Evolutionary conservation across 768 basidiomycete genomes (phyloP).

Genomic region (Neoboletus subvelutipes): DNA sequence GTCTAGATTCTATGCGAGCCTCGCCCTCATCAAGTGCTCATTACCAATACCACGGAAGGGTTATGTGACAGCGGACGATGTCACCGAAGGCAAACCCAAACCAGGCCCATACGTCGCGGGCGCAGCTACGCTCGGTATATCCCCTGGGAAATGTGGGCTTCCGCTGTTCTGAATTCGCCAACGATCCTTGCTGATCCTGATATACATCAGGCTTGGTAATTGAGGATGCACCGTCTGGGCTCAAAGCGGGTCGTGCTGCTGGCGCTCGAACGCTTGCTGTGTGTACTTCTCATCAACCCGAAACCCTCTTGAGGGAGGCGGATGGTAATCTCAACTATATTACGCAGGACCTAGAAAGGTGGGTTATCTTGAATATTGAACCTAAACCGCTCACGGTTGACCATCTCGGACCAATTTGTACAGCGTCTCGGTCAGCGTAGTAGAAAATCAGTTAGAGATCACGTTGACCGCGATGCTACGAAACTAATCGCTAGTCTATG

Average conservation of each 20-base stretch:
- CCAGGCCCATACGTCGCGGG: slow-evolving; percentile 87
- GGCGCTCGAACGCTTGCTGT: slow-evolving; percentile 79
- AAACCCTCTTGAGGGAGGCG: slow-evolving; percentile 45
- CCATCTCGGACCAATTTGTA: not conserved
- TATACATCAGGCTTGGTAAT: slow-evolving; percentile 69
- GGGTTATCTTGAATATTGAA: slow-evolving; percentile 20
- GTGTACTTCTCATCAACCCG: slow-evolving; percentile 72
- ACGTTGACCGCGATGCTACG: slow-evolving; percentile 9
- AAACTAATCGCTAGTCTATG: slow-evolving; percentile 8
- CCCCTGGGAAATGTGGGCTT: slow-evolving; percentile 55
- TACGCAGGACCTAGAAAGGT: slow-evolving; percentile 69
- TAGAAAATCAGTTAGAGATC: slow-evolving; percentile 24
- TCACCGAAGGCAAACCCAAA: slow-evolving; percentile 78
- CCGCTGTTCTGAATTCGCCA: not conserved
- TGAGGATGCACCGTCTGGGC: slow-evolving; percentile 86
- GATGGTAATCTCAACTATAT: slow-evolving; percentile 55
- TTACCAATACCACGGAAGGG: slow-evolving; percentile 58
- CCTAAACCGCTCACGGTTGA: not conserved
- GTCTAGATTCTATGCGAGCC: slow-evolving; percentile 66
- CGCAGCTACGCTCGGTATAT: slow-evolving; percentile 51
- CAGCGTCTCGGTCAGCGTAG: slow-evolving; percentile 22
- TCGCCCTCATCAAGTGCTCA: slow-evolving; percentile 62
- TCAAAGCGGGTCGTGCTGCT: slow-evolving; percentile 71
- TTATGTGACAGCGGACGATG: slow-evolving; percentile 66
- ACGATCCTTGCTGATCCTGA: not conserved